A percentile compares a stretch with the other conserved stretches of the same genome.
These are phyloP conservation scores for Rutstroemia sp. DNA, from an alignment of 2,329 filamentous ascomycete genomes.

Conservation along the genomic window DNA sequence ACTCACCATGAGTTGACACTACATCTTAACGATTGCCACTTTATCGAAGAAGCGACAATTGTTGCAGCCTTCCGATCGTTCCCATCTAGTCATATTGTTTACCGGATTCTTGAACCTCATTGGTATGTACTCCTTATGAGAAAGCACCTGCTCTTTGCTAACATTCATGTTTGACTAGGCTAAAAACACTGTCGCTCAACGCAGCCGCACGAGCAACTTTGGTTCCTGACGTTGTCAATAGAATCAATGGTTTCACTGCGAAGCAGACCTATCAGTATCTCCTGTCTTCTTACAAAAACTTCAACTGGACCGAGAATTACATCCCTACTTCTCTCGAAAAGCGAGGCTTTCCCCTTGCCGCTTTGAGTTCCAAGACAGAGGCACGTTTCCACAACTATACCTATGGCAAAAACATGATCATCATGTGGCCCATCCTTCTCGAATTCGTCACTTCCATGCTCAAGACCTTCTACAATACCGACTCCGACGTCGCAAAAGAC, in stretches of 20 bases:
- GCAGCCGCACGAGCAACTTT: background rate
- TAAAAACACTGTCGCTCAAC: constrained; percentile 7
- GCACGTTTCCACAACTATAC: constrained; percentile 40
- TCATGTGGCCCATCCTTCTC: constrained; percentile 38
- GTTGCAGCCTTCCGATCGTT: constrained; percentile 9
- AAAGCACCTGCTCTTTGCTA: too few species aligned
- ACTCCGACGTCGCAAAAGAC: constrained; percentile 29
- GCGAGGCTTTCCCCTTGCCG: constrained; percentile 36
- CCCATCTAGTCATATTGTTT: constrained; percentile 9
- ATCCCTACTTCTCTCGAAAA: constrained; percentile 37
- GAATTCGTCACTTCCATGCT: constrained; percentile 37
- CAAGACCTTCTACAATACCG: constrained; percentile 28
- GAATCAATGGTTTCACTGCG: constrained; percentile 4
- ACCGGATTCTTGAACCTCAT: constrained; percentile 8
- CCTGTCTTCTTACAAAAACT: constrained; percentile 9
- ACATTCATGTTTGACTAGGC: background rate
- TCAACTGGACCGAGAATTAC: constrained; percentile 27
- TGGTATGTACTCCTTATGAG: background rate
- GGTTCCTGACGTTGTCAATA: background rate
- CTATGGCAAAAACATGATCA: constrained; percentile 39
- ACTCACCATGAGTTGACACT: constrained; percentile 6
- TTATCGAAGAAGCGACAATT: constrained; percentile 7
- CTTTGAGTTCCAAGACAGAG: constrained; percentile 22
- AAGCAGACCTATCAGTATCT: constrained; percentile 7
- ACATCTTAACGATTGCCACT: constrained; percentile 11